These are phyloP conservation scores for Puccinia horiana DNA, from an alignment of 1,284 basidiomycete species.

Conservation along the genomic window DNA sequence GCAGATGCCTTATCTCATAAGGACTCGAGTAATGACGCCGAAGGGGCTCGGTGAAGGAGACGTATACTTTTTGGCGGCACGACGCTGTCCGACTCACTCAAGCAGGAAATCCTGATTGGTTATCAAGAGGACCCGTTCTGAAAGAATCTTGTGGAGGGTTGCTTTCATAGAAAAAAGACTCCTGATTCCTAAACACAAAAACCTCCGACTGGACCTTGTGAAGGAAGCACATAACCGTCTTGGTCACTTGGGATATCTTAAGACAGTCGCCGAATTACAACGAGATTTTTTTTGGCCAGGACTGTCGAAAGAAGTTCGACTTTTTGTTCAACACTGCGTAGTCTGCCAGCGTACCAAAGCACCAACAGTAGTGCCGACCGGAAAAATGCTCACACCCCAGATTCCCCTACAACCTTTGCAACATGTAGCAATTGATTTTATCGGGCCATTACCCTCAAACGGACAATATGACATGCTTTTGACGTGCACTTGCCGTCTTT, in stretches of 20 bases:
- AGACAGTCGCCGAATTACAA: conserved; percentile 57
- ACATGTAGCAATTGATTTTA: conserved; percentile 32
- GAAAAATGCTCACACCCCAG: conserved; percentile 36
- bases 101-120: conserved; percentile 55
- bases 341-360: conserved; percentile 50
- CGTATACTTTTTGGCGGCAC: not conserved
- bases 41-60: not conserved
- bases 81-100: conserved; percentile 49
- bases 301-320: conserved; percentile 55
- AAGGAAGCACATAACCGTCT: conserved; percentile 56
- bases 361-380: not conserved
- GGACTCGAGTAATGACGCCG: not conserved
- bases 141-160: too few species aligned
- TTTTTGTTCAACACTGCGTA: conserved; percentile 23
- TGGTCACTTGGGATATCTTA: conserved; percentile 60
- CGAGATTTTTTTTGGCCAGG: conserved; percentile 61
- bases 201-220: conserved; percentile 54
- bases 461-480: not conserved
- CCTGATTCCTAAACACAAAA: conserved; percentile 55
- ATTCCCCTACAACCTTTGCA: conserved; percentile 25
- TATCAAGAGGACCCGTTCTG: conserved; percentile 58
- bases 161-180: conserved; percentile 57
- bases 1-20: conserved; percentile 59
- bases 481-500: too few species aligned
- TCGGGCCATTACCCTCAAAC: not conserved